Conservation (phyloP, 1,284 basidiomycete genomes). For the Trichosporon sp. region DNA sequence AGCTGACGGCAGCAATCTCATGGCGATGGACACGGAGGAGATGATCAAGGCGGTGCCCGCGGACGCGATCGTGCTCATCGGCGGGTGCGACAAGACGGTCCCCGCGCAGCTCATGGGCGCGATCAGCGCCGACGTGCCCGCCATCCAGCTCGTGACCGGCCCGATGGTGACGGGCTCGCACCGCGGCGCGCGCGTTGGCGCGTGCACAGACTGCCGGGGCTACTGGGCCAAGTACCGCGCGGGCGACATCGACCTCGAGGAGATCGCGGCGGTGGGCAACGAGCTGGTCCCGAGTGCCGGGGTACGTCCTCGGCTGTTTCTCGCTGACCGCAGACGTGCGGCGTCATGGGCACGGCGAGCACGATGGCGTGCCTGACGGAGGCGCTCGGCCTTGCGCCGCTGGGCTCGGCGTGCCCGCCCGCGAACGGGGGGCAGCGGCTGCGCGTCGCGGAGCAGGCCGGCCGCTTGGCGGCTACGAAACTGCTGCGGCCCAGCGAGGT, state of each 20-base stretch:
- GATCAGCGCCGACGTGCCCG: slow-evolving; percentile 43
- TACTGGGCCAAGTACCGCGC: slow-evolving; percentile 46
- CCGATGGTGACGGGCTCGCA: slow-evolving; percentile 47
- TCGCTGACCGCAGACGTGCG: slow-evolving; percentile 35
- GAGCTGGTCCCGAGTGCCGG: slow-evolving; percentile 44
- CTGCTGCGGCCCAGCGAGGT: slow-evolving; percentile 47
- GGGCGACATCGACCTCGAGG: slow-evolving; percentile 43
- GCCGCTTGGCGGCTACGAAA: slow-evolving; percentile 23
- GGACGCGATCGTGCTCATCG: slow-evolving; percentile 46
- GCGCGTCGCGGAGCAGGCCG: slow-evolving; percentile 41
- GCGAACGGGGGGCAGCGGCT: slow-evolving; percentile 41
- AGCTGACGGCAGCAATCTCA: slow-evolving; percentile 30
- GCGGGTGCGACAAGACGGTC: slow-evolving; percentile 49
- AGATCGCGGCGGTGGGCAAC: slow-evolving; percentile 41
- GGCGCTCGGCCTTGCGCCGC: slow-evolving; percentile 42
- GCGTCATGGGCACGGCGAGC: slow-evolving; percentile 48
- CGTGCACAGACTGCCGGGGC: slow-evolving; percentile 45
- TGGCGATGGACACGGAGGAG: slow-evolving; percentile 47
- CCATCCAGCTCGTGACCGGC: slow-evolving; percentile 44
- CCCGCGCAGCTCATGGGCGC: slow-evolving; percentile 48
- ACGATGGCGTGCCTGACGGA: slow-evolving; percentile 48
- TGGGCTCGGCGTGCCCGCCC: slow-evolving; percentile 42
- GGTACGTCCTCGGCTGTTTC: slow-evolving; percentile 21
- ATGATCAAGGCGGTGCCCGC: slow-evolving; percentile 47
- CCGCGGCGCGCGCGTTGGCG: slow-evolving; percentile 40